These are phyloP conservation scores for Lunularia cruciata DNA, from an alignment of 225 moss, liverwort and hornwort species.

Conservation along the genomic window DNA sequence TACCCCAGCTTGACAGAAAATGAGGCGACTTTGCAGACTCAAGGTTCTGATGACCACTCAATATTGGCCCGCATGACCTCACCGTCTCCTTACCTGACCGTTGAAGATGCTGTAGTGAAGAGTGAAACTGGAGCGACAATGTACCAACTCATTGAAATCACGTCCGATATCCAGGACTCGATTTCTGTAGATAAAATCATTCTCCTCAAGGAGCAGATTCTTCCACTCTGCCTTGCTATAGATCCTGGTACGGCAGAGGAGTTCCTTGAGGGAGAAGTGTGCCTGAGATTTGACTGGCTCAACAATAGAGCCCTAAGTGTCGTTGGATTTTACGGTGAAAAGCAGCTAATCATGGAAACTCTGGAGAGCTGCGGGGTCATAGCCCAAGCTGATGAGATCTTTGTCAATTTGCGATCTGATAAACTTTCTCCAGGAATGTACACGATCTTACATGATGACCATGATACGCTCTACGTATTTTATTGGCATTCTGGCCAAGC, in stretches of 20 bases:
- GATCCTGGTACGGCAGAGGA: constrained; percentile 23
- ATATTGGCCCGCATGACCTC: too few species aligned
- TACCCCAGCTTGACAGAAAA: too few species aligned
- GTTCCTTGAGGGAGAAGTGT: constrained; percentile 3
- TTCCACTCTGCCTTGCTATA: constrained; percentile 38
- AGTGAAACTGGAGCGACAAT: background rate
- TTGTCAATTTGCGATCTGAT: constrained; percentile 23
- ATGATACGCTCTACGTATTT: constrained; percentile 26
- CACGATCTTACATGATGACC: constrained; percentile 5
- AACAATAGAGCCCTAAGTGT: constrained; percentile 25
- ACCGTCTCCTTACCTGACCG: too few species aligned
- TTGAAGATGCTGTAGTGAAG: too few species aligned
- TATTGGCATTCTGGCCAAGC: constrained; percentile 53
- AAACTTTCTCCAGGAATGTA: constrained; percentile 53
- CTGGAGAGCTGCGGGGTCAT: constrained; percentile 3
- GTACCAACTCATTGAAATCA: constrained; percentile 37
- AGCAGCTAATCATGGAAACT: constrained; percentile 39
- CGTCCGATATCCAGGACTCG: constrained; percentile 36
- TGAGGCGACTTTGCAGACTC: too few species aligned
- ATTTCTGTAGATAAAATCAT: constrained; percentile 35
- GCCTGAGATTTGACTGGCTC: constrained; percentile 32
- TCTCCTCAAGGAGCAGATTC: constrained; percentile 33
- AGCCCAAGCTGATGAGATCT: background rate
- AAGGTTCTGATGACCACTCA: too few species aligned
- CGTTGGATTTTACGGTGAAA: constrained; percentile 55